Evolutionary conservation across 164 flowering plant species (phyloP).

Genomic region (Vitis rupestris): DNA sequence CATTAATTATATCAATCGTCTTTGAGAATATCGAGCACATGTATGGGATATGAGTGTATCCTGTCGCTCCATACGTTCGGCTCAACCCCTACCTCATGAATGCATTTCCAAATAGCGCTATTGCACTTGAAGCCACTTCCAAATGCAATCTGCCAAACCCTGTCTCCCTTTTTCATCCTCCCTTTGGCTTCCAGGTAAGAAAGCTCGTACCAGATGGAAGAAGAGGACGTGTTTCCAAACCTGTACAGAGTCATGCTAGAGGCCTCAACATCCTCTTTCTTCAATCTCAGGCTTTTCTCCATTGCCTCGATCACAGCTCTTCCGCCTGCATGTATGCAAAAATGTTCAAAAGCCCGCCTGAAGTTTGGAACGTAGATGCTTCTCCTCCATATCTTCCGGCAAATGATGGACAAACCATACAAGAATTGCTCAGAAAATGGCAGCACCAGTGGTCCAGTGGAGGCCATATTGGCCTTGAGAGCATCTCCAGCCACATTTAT

Average conservation of each 20-base stretch:
- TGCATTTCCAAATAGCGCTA: constrained; percentile 32
- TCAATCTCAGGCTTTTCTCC: constrained; percentile 23
- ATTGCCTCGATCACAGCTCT: constrained; percentile 37
- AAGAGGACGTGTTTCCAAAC: constrained; percentile 42
- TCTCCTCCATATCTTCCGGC: neutral
- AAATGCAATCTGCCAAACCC: constrained; percentile 33
- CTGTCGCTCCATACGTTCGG: constrained; percentile 19
- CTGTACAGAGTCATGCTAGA: constrained; percentile 41
- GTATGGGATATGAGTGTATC: neutral
- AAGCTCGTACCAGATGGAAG: constrained; percentile 41
- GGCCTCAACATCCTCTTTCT: constrained; percentile 34
- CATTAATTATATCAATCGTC: neutral
- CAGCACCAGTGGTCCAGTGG: constrained; percentile 37
- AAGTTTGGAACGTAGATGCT: constrained; percentile 25
- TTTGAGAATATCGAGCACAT: too few species aligned
- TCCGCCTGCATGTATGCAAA: constrained; percentile 46
- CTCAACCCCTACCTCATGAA: constrained; percentile 3
- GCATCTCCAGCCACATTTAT: constrained; percentile 32
- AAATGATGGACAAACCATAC: constrained; percentile 18
- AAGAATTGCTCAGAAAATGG: constrained; percentile 31
- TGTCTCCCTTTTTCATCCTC: constrained; percentile 33
- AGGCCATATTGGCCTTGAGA: constrained; percentile 24
- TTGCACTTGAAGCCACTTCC: constrained; percentile 40
- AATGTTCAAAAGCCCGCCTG: constrained; percentile 40
- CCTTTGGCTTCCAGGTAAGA: constrained; percentile 35